Percentiles rank a stretch among this genome's conserved stretches.
phyloP scores from a whole-genome alignment of 164 flowering plant genomes.

The Magnolia sinica region DNA sequence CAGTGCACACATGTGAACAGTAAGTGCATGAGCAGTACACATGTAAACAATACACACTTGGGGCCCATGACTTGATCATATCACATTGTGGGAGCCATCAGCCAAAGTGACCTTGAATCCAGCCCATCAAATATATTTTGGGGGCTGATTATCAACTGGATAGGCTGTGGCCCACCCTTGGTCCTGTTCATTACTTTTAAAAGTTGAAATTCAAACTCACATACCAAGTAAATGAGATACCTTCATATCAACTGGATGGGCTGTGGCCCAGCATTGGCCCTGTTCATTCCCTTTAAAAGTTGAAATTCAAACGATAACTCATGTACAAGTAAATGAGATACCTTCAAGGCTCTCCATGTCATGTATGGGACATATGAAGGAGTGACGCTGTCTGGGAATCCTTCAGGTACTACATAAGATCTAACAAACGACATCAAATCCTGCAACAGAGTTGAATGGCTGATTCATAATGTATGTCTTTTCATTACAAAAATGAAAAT shows the following conservation, averaged over 20 bases:
- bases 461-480: background rate
- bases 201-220: no score
- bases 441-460: slow-evolving; percentile 37
- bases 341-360: slow-evolving; percentile 97
- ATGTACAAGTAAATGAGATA: slow-evolving; percentile 19
- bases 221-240: no score
- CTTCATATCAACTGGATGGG: background rate
- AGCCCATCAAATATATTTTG: background rate
- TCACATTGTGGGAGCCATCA: background rate
- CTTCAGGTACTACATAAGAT: slow-evolving; percentile 96
- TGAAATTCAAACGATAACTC: background rate
- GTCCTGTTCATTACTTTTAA: no score
- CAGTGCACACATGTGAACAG: background rate
- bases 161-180: no score
- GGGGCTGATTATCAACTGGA: background rate
- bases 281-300: slow-evolving; percentile 1
- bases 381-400: slow-evolving; percentile 86
- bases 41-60: background rate
- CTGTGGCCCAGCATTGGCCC: background rate
- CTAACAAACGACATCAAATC: slow-evolving; percentile 73
- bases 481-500: background rate
- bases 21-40: background rate
- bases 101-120: background rate
- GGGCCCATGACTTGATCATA: background rate
- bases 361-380: slow-evolving; percentile 95